Evolutionary conservation across 257 asterid species (phyloP).

Genomic region (Ballota nigra): DNA sequence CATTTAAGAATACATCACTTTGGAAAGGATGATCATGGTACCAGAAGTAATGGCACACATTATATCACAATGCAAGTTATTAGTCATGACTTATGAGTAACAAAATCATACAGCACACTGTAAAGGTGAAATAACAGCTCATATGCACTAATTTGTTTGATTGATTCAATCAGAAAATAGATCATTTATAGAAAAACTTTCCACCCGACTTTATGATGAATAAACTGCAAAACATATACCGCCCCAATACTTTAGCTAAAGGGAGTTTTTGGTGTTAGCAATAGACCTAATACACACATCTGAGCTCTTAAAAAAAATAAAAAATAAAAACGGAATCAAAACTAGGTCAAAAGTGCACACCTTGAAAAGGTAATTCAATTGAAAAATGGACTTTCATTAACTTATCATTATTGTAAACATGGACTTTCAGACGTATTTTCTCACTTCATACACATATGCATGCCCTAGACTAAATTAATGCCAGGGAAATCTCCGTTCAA

Average conservation of each 20-base stretch:
- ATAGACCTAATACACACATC: background rate
- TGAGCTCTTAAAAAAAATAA: background rate
- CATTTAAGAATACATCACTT: background rate
- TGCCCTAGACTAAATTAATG: no score
- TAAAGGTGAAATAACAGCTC: background rate
- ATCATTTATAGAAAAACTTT: background rate
- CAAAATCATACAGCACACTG: background rate
- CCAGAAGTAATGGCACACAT: background rate
- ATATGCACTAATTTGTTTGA: background rate
- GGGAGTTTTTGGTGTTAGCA: background rate
- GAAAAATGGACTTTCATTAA: no score
- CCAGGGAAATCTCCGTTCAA: no score
- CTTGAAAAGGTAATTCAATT: no score
- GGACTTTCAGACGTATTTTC: no score
- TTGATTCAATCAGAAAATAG: background rate
- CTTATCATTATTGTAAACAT: no score
- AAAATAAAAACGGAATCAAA: no score
- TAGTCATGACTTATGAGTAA: no score
- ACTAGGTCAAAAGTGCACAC: no score
- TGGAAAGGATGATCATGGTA: background rate
- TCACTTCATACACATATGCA: no score
- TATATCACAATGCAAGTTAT: background rate
- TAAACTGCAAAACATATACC: background rate
- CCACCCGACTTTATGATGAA: background rate
- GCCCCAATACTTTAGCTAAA: background rate